These are phyloP conservation scores for Miscanthus lutarioriparius DNA, from an alignment of 176 grass and related monocot species.

Conservation along the genomic window DNA sequence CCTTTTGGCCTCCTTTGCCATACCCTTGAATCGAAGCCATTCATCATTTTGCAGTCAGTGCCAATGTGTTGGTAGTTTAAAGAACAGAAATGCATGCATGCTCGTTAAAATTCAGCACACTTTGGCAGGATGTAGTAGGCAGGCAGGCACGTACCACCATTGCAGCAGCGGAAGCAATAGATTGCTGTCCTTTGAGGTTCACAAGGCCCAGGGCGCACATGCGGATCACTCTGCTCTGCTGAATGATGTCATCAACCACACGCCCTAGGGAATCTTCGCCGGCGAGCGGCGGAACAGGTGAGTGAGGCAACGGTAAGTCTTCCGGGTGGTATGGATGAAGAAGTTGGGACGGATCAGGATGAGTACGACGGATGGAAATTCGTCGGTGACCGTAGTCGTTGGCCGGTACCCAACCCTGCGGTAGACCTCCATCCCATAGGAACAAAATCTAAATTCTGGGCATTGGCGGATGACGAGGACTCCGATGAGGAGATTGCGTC, in stretches of 20 bases:
- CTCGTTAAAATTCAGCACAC: background rate
- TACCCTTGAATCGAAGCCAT: conserved; percentile 1
- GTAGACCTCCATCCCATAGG: too few species aligned
- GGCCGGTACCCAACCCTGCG: too few species aligned
- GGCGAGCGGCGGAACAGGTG: too few species aligned
- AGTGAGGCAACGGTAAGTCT: too few species aligned
- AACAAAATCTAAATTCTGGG: too few species aligned
- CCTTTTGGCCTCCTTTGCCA: background rate
- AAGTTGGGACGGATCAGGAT: too few species aligned
- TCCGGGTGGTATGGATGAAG: too few species aligned
- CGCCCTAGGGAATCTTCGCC: too few species aligned
- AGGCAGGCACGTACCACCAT: background rate
- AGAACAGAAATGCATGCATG: background rate
- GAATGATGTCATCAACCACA: background rate
- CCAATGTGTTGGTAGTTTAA: background rate
- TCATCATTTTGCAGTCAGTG: background rate
- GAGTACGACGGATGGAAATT: too few species aligned
- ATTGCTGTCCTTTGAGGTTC: background rate
- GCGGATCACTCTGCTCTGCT: background rate
- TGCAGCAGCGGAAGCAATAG: background rate
- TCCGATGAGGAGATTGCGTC: too few species aligned
- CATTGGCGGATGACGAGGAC: too few species aligned
- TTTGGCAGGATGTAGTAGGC: background rate
- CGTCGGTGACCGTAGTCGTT: too few species aligned
- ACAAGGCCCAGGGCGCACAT: background rate